Base-by-base conservation (phyloP, 2,329 filamentous ascomycete species). In the Hypomyces rosellus region DNA sequence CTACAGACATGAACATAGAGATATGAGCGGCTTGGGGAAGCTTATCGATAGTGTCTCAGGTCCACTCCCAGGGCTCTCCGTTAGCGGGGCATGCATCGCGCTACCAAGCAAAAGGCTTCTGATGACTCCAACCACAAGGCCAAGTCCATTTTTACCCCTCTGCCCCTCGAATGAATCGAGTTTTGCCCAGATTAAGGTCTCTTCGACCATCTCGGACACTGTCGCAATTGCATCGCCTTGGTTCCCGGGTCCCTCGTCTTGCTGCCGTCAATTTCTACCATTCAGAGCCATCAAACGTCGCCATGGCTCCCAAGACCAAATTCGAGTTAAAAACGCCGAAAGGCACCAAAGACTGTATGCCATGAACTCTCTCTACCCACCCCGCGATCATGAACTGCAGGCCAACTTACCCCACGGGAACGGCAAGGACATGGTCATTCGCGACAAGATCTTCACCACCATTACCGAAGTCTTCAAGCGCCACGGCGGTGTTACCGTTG, bases 401-500 rank as follows among this genome's bases (percentile, higher is more conserved):
- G 46, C 54, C 51, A 51, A 77, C 74, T 64, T 59, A 53, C 51
- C 51, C 51, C 51, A 53, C 51, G 51, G 85, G 86, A 78, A 83
- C 63, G 86, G 85, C 59, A 80, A 80, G 69, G 85, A 90, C 65
- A 87, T 90, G 76, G 79, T 89, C 63, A 83, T 92, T 63, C 82
- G 88, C 60, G 86, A 91, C 69, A 82, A 84, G 65, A 90, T 92
- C 71, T 91, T 89, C 69, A 76, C 71, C 63, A 84, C 81, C 61
- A 89, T 92, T 66, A 83, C 81, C 57, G 75, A 84, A 53, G 84
- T 92, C 65, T 92, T 93, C 75, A 89, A 90, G 72, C 85, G 85
- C 61, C 86, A 92, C 73, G 88, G 87, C 65, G 88, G 80, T 55
- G 84, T 86, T 53, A 84, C 86, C 54, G 83, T 93, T 57, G 88